phyloP scores from a whole-genome alignment of 2,329 filamentous ascomycete species.

The Monascus ruber region DNA sequence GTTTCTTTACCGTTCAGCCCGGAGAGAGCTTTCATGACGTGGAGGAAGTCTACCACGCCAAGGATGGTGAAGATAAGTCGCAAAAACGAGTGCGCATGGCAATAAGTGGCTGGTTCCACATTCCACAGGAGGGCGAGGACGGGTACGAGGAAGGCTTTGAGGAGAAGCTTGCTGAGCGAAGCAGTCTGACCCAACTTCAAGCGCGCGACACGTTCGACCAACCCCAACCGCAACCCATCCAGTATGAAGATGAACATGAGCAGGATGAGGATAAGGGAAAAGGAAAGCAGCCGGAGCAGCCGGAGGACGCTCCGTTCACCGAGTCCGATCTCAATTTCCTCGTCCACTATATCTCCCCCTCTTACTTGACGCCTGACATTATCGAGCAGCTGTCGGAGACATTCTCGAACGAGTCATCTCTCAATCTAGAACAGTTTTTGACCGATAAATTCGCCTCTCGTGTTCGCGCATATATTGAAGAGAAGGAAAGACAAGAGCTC shows the following conservation, averaged over 20 bases:
- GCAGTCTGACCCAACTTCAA: slow-evolving; percentile 83
- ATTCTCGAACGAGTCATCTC: slow-evolving; percentile 72
- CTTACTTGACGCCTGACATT: slow-evolving; percentile 84
- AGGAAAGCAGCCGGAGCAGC: slow-evolving; percentile 36
- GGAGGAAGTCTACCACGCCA: slow-evolving; percentile 82
- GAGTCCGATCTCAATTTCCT: slow-evolving; percentile 80
- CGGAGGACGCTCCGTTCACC: slow-evolving; percentile 49
- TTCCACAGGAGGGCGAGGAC: slow-evolving; percentile 86
- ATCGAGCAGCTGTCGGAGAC: slow-evolving; percentile 68
- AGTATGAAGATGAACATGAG: slow-evolving; percentile 29
- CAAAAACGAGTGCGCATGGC: slow-evolving; percentile 72
- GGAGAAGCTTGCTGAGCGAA: slow-evolving; percentile 77
- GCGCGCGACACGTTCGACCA: slow-evolving; percentile 83
- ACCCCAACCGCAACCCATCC: slow-evolving; percentile 53
- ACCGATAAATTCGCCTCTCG: slow-evolving; percentile 63
- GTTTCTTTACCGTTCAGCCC: slow-evolving; percentile 95
- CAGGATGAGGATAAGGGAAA: slow-evolving; percentile 20
- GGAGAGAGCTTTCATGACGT: slow-evolving; percentile 99
- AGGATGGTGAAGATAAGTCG: slow-evolving; percentile 47
- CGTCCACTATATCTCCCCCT: slow-evolving; percentile 78
- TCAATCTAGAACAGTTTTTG: slow-evolving; percentile 70
- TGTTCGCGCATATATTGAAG: slow-evolving; percentile 60
- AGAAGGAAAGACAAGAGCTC: slow-evolving; percentile 45
- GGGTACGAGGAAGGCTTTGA: slow-evolving; percentile 82
- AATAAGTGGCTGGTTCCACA: slow-evolving; percentile 98